Base-by-base conservation (phyloP, 2,329 filamentous ascomycete genomes). In the Diaporthe humulicola region DNA sequence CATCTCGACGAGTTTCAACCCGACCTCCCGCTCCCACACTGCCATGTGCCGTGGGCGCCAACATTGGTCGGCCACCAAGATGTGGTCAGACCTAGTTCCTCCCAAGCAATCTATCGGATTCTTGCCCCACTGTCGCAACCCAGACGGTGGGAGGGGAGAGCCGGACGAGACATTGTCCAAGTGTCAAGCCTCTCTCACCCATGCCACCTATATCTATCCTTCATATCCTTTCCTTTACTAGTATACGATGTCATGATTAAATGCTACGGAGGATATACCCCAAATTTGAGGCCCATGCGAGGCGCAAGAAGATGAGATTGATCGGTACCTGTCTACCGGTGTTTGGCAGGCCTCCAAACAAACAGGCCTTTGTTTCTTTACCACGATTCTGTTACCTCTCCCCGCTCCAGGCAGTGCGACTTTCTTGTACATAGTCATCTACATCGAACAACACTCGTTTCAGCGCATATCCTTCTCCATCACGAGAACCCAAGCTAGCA, bases 241-340 rank as follows among this genome's bases (percentile, higher is more conserved):
- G 14, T 48, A 50, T 15, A 76, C 61, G 75, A 74, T 67, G 36
- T 73, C 54, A 77, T 69, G 71, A 75, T 60, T 60, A 50, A 48
- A 50, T 70, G 42, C 30, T 50, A 70, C 54, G 75, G 67, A 66
- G 75, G 75, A 77, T 77, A 77, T 77, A 77, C 75, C 75, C 75
- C 66, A 76, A 40, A 19, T 69, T 12, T 40, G 48, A 54, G n/a
- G 48, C 33, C 48, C 48, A 69, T 69, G 57, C 50, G 50, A 69
- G 58, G 48, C 40, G 66, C 36, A 54, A 75, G 22, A 19, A 48
- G n/a, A 15, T 25, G 52, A 25, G 33, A 22, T 25, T n/a, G 33
- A 22, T 25, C 30, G 69, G 28, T 48, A 36, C 40, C 40, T 60
- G 69, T 57, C 33, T 69, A 28, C 30, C 45, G 48, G 38, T 50